Evolutionary conservation across 306 rosid species (phyloP).

Genomic region (Vicia villosa): DNA sequence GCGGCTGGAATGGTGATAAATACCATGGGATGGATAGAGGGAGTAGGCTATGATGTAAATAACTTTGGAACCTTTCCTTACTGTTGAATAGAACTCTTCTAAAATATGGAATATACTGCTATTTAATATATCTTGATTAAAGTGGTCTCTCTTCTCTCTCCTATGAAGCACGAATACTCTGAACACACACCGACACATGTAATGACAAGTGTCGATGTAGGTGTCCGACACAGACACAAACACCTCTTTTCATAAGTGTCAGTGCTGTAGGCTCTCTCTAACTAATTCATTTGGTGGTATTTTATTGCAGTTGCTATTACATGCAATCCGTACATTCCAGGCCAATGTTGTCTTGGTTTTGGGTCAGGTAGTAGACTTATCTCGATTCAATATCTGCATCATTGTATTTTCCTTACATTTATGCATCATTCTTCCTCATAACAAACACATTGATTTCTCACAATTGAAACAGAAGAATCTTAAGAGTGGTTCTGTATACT

Average conservation of each 20-base stretch:
- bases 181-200: too few species aligned
- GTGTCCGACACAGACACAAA: too few species aligned
- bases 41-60: constrained; percentile 91
- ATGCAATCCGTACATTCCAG: constrained; percentile 80
- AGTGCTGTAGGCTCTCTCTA: neutral
- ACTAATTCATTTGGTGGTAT: neutral
- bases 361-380: constrained; percentile 71
- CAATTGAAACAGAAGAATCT: neutral
- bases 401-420: constrained; percentile 18
- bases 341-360: constrained; percentile 87
- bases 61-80: constrained; percentile 17
- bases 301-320: constrained; percentile 83
- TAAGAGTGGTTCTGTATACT: neutral
- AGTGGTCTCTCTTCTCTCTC: constrained; percentile 15
- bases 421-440: neutral
- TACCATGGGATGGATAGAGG: constrained; percentile 99
- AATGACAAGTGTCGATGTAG: too few species aligned
- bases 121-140: constrained; percentile 19
- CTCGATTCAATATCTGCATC: constrained; percentile 1
- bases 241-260: too few species aligned
- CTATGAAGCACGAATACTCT: too few species aligned
- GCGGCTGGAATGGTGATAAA: constrained; percentile 98
- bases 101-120: constrained; percentile 8
- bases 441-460: neutral
- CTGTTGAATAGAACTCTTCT: constrained; percentile 15